Evolutionary conservation across 2,329 filamentous ascomycete species (phyloP), one percentile per base, ranked within the genome.

Genomic region (Alternaria consortialis): DNA sequence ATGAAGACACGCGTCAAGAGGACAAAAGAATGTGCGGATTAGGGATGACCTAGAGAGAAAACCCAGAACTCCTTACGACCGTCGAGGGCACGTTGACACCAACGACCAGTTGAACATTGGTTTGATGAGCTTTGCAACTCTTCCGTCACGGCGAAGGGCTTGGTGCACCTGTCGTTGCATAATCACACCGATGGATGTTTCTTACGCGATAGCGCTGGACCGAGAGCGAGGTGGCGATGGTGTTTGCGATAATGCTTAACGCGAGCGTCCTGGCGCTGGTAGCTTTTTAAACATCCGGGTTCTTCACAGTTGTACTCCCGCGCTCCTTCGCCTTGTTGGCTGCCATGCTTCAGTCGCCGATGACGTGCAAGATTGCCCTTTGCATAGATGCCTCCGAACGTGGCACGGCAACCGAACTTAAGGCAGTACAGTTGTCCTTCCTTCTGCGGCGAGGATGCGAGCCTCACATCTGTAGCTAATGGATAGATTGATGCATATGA

Each of bases 231-330:
- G n/a, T 56, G 11, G 15, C 5, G 29, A 17, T 63, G 60, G 4
- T 27, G 15, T 9, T 44, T 46, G 25, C 63, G 60, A 44, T 56
- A 57, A 34, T 65, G 63, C 47, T 63, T 65, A 17, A 59, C 20
- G 15, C 54, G 57, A 29, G 60, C 60, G 6, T 63, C 63, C 20
- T 59, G 57, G 0, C 61, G 42, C 11, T 56, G 46, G 31, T 46
- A 66, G 12, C n/a, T 34, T 39, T 57, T 58, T 13, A 5, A 4
- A 36, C 63, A 65, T 8, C 40, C 50, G 2, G 6, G 3, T 1
- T 12, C 23, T 17, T 54, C 51, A 13, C 60, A 65, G 2, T 1
- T 13, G 6, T 56, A 65, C 13, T 37, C 12, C 15, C 43, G 9
- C 7, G 29, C 46, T 1, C 32, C 39, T 4, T 4, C 13, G n/a